phyloP scores from a whole-genome alignment of 2,329 filamentous ascomycete genomes.

The Fonsecaea monophora region DNA sequence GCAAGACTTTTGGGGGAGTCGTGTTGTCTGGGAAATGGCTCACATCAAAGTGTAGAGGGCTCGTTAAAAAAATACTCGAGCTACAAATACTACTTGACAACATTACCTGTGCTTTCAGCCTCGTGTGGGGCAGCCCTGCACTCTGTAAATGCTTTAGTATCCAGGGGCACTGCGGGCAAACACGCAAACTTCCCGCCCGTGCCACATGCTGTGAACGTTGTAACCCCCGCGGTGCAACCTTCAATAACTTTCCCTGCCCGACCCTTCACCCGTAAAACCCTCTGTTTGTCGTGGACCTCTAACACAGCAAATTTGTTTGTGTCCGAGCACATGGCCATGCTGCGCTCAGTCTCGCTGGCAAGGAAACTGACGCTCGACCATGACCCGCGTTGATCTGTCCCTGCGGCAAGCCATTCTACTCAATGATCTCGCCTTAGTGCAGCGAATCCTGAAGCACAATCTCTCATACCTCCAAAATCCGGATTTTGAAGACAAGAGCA shows the following conservation, averaged over 20 bases:
- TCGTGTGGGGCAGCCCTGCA: background rate
- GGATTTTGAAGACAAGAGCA: constrained; percentile 75
- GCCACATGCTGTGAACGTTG: too few species aligned
- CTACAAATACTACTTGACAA: background rate
- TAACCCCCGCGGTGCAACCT: background rate
- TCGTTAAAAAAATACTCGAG: background rate
- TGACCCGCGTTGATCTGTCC: constrained; percentile 32
- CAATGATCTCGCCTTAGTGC: constrained; percentile 74
- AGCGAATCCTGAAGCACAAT: constrained; percentile 77
- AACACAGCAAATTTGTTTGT: background rate
- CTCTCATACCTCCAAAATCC: constrained; percentile 77
- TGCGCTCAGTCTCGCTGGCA: background rate
- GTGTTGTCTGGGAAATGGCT: background rate
- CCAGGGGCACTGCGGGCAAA: background rate
- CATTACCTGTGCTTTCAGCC: background rate
- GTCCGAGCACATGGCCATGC: constrained; percentile 7
- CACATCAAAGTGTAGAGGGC: background rate
- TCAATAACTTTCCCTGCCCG: background rate
- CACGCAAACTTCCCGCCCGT: background rate
- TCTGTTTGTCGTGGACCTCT: background rate
- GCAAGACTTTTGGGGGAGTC: background rate
- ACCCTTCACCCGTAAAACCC: background rate
- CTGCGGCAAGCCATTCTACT: constrained; percentile 75
- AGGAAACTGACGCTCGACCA: constrained; percentile 12
- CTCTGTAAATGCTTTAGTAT: background rate